A percentile compares a stretch with the other conserved stretches of the same genome.
Conservation (phyloP, 257 asterid genomes). For the Solanum bulbocastanum region DNA sequence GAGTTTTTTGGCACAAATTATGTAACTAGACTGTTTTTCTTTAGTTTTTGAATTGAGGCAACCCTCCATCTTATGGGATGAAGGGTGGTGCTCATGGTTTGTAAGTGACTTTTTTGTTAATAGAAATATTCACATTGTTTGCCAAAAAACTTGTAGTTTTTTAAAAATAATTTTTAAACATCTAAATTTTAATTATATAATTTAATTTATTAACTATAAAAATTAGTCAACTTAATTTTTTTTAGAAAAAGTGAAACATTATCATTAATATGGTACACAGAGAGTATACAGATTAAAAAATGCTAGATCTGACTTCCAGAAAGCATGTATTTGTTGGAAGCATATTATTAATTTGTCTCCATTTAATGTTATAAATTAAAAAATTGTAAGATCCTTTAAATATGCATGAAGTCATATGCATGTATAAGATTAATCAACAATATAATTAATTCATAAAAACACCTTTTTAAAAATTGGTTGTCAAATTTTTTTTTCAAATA, state of each 20-base stretch:
- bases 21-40: too few species aligned
- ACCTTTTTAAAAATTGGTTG: neutral
- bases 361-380: neutral
- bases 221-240: neutral
- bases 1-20: too few species aligned
- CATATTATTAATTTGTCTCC: neutral
- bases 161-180: too few species aligned
- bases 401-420: neutral
- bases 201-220: too few species aligned
- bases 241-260: neutral
- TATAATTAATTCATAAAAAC: neutral
- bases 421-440: neutral
- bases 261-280: too few species aligned
- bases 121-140: too few species aligned
- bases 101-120: too few species aligned
- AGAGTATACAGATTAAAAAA: neutral
- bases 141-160: too few species aligned
- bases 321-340: neutral
- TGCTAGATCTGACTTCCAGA: neutral
- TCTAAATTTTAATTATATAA: too few species aligned
- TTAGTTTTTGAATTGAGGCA: too few species aligned
- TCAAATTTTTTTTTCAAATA: neutral
- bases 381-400: neutral
- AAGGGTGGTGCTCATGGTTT: too few species aligned
- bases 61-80: too few species aligned